These are phyloP conservation scores for Schoenoplectus triqueter DNA, from an alignment of 202 grass and related monocot species.

Conservation along the genomic window DNA sequence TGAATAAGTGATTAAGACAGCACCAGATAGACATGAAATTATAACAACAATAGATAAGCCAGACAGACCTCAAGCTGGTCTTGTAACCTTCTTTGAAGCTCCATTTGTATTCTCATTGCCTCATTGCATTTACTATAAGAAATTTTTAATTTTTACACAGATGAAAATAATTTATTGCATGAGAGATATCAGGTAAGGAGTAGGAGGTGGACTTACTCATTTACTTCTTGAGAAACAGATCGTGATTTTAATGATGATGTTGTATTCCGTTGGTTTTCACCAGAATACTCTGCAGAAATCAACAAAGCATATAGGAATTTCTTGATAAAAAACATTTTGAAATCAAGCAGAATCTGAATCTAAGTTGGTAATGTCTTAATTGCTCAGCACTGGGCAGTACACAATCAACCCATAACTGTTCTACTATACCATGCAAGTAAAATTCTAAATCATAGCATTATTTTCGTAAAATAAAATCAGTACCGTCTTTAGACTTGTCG, in stretches of 20 bases:
- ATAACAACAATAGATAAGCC: background rate
- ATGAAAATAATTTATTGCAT: background rate
- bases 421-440: background rate
- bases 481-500: conserved; percentile 45
- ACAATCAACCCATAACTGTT: background rate
- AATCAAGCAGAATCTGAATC: conserved; percentile 27
- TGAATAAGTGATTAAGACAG: conserved; percentile 5
- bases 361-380: background rate
- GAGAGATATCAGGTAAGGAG: conserved; percentile 20
- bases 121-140: conserved; percentile 46
- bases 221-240: conserved; percentile 42
- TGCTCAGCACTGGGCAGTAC: background rate
- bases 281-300: conserved; percentile 33
- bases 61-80: conserved; percentile 38
- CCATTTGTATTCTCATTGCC: conserved; percentile 51
- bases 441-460: background rate
- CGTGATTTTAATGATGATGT: conserved; percentile 38
- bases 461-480: conserved; percentile 13
- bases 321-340: conserved; percentile 6
- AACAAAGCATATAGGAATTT: conserved; percentile 26
- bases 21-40: conserved; percentile 12
- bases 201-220: conserved; percentile 35
- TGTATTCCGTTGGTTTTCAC: conserved; percentile 34
- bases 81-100: conserved; percentile 46
- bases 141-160: conserved; percentile 7